Base-by-base conservation (phyloP, 1,284 basidiomycete species). In the Heterobasidion occidentale region DNA sequence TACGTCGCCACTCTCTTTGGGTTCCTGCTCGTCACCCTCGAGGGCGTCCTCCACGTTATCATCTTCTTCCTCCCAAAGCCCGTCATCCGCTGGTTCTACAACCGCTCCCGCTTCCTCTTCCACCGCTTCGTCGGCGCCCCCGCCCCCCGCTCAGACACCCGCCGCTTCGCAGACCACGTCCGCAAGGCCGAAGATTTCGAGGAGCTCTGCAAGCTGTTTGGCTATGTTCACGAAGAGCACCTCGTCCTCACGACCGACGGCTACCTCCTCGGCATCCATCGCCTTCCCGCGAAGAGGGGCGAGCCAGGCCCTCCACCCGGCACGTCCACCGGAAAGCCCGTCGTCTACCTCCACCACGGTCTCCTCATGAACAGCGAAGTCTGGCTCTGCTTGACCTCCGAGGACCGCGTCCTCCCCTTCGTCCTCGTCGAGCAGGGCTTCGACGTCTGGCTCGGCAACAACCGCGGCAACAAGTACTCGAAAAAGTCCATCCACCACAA, bases 321-420 rank as follows among this genome's bases (percentile, higher is more conserved):
- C 7, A 72, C 73, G 0, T 81, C 78, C 62, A 79, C 79, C 15
- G 81, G 80, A 54, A 89, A 88, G 61, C 89, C 89, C 2, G 86
- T 90, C 8, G 88, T 90, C 11, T 92, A 92, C 67, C 76, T 91
- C 9, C 89, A 92, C 64, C 89, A 92, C 64, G 89, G 89, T 6
- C 75, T 92, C 17, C 77, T 91, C 61, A 92, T 91, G 89, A 90
- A 89, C 67, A 87, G 83, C 61, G 89, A 91, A 66, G 78, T 90
- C 9, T 92, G 89, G 88, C 76, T 92, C 14, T 91, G 89, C 69
- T 70, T 89, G 57, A 91, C 88, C 0, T 74, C 79, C 47, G 74
- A 80, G 14, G 72, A 79, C 38, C 81, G 89, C 35, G 78, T 78
- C 53, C 65, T 91, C 36, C 86, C 89, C 1, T 90, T 92, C 62